Percentiles rank a stretch among this genome's conserved stretches.
These are phyloP conservation scores for Berkeleyomyces rouxiae DNA, from an alignment of 2,329 filamentous ascomycete genomes.

Conservation along the genomic window DNA sequence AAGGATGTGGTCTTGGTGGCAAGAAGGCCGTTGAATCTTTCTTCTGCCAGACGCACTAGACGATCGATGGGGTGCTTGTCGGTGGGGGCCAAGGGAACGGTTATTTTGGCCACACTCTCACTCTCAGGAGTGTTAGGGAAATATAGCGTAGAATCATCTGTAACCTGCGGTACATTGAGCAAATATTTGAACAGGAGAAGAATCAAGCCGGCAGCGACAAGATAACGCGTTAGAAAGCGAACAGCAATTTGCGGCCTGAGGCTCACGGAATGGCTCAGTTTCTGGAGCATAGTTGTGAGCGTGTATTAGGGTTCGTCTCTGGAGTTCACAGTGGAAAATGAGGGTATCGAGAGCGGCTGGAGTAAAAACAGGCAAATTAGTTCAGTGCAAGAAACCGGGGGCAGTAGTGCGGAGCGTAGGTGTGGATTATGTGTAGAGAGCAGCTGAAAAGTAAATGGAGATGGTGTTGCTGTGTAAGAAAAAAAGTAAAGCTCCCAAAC, in stretches of 20 bases:
- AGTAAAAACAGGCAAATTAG: neutral
- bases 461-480: neutral
- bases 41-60: slow-evolving; percentile 31
- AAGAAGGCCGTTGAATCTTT: slow-evolving; percentile 26
- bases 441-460: neutral
- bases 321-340: neutral
- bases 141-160: neutral
- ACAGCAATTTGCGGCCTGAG: slow-evolving; percentile 9
- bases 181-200: slow-evolving; percentile 10
- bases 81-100: slow-evolving; percentile 16
- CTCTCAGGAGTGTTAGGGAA: slow-evolving; percentile 5
- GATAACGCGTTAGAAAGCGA: slow-evolving; percentile 5
- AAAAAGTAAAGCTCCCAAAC: neutral
- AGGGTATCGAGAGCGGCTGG: neutral
- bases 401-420: neutral
- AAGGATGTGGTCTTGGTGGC: slow-evolving; percentile 31
- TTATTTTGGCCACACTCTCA: slow-evolving; percentile 11
- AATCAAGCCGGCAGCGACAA: slow-evolving; percentile 1
- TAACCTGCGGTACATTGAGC: neutral
- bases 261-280: slow-evolving; percentile 3
- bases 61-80: slow-evolving; percentile 32
- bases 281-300: slow-evolving; percentile 3
- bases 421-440: neutral
- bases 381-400: neutral
- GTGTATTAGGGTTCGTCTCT: neutral